A percentile compares a stretch with the other conserved stretches of the same genome.
phyloP scores from a whole-genome alignment of 148 eudicot species.

The Agrostemma githago region DNA sequence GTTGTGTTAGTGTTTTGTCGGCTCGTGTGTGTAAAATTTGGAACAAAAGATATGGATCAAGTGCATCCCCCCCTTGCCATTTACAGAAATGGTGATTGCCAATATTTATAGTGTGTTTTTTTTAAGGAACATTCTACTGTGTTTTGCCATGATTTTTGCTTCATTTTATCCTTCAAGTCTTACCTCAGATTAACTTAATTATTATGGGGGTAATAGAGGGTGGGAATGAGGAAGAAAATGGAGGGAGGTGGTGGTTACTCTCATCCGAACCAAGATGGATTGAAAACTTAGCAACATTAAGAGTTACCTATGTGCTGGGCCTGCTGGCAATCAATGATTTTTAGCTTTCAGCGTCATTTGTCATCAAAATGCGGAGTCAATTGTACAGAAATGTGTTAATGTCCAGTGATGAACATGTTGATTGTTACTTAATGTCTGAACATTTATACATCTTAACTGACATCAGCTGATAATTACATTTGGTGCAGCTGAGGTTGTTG shows the following conservation, averaged over 20 bases:
- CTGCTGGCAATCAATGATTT: not conserved
- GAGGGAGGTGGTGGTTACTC: not conserved
- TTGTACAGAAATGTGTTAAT: not conserved
- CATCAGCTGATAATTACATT: constrained; percentile 19
- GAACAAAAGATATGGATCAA: constrained; percentile 31
- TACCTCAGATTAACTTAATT: not conserved
- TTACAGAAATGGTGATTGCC: constrained; percentile 35
- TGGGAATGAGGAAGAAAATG: not conserved
- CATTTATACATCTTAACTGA: not conserved
- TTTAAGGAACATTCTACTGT: not conserved
- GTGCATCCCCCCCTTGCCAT: constrained; percentile 30
- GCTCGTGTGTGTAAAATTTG: constrained; percentile 11
- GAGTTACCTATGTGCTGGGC: not conserved
- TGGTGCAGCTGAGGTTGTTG: constrained; percentile 74
- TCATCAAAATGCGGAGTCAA: not conserved
- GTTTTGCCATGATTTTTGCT: constrained; percentile 1
- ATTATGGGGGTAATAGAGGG: not conserved
- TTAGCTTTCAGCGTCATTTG: not conserved
- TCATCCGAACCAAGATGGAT: not conserved
- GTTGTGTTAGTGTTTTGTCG: constrained; percentile 12
- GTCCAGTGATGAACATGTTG: not conserved
- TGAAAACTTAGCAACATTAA: not conserved
- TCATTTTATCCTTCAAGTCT: not conserved
- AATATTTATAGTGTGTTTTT: no score
- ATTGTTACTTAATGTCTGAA: not conserved